These are phyloP conservation scores for Paracoccidioides brasiliensis DNA, from an alignment of 2,329 filamentous ascomycete species.

Conservation along the genomic window DNA sequence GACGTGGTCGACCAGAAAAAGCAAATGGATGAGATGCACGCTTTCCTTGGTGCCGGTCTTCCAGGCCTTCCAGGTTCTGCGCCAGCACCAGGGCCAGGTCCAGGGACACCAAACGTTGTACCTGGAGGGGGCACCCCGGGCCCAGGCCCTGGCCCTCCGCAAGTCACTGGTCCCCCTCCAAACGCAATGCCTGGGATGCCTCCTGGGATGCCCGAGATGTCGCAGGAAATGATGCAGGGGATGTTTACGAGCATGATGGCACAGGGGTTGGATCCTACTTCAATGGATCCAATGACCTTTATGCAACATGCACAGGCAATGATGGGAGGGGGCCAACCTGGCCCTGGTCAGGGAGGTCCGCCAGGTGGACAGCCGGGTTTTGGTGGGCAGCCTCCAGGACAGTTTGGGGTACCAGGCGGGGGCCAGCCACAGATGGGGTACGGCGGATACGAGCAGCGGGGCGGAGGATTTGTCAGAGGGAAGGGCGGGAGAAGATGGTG, in stretches of 20 bases:
- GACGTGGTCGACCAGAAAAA: constrained; percentile 74
- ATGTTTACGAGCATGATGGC: constrained; percentile 44
- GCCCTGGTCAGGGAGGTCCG: constrained; percentile 16
- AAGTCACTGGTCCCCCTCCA: constrained; percentile 7
- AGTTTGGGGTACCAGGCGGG: constrained; percentile 24
- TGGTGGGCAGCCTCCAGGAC: constrained; percentile 21
- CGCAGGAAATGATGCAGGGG: constrained; percentile 45
- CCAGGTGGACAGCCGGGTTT: constrained; percentile 25
- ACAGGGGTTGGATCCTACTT: constrained; percentile 40
- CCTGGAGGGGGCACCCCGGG: constrained; percentile 2
- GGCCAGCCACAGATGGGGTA: constrained; percentile 32
- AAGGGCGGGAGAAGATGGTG: constrained; percentile 26
- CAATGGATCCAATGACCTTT: constrained; percentile 42
- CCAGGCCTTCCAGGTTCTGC: constrained; percentile 16
- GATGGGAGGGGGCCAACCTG: constrained; percentile 32
- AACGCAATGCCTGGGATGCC: constrained; percentile 26
- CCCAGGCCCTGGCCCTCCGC: constrained; percentile 7
- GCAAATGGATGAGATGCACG: constrained; percentile 48
- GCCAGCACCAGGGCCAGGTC: constrained; percentile 14
- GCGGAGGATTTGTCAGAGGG: constrained; percentile 26
- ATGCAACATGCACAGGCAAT: constrained; percentile 42
- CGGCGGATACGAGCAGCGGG: constrained; percentile 28
- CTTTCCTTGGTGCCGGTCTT: constrained; percentile 41
- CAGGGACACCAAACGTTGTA: constrained; percentile 1
- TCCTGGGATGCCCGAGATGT: constrained; percentile 38